phyloP scores from a whole-genome alignment of 176 grass and related monocot genomes.

The Raddia guianensis region DNA sequence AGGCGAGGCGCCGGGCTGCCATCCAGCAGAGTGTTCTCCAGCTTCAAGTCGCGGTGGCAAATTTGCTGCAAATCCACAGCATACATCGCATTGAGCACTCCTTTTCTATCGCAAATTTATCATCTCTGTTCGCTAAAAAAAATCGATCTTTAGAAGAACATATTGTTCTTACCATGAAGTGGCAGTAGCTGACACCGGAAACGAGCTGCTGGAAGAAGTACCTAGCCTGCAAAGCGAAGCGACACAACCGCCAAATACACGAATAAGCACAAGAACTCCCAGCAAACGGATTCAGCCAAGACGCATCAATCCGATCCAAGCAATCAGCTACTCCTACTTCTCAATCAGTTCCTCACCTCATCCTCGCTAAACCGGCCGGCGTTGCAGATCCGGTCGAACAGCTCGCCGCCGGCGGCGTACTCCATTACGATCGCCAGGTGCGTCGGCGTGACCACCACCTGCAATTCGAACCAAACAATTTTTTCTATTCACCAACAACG shows the following conservation, averaged over 20 bases:
- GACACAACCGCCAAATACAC: neutral
- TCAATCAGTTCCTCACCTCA: constrained; percentile 48
- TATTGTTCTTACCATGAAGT: constrained; percentile 58
- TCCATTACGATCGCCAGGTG: constrained; percentile 91
- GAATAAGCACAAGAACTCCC: neutral
- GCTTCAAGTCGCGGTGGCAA: constrained; percentile 71
- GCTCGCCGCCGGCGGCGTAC: constrained; percentile 75
- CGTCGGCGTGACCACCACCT: constrained; percentile 73
- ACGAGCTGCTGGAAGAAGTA: constrained; percentile 82
- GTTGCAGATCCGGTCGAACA: constrained; percentile 84
- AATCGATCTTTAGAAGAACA: neutral
- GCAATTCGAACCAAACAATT: neutral
- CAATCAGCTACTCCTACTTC: neutral
- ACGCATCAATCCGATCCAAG: neutral
- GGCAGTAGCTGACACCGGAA: constrained; percentile 79
- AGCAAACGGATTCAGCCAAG: neutral
- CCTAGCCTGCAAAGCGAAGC: constrained; percentile 46
- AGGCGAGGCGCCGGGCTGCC: constrained; percentile 70
- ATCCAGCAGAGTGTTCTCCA: constrained; percentile 82
- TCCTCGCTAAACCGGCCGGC: constrained; percentile 76
- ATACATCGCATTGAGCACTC: neutral
- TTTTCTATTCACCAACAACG: neutral
- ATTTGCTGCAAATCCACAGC: constrained; percentile 56
- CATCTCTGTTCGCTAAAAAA: neutral
- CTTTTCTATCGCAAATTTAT: neutral